Conservation (phyloP, 2,329 filamentous ascomycete species). For the Colletotrichum acutatum region DNA sequence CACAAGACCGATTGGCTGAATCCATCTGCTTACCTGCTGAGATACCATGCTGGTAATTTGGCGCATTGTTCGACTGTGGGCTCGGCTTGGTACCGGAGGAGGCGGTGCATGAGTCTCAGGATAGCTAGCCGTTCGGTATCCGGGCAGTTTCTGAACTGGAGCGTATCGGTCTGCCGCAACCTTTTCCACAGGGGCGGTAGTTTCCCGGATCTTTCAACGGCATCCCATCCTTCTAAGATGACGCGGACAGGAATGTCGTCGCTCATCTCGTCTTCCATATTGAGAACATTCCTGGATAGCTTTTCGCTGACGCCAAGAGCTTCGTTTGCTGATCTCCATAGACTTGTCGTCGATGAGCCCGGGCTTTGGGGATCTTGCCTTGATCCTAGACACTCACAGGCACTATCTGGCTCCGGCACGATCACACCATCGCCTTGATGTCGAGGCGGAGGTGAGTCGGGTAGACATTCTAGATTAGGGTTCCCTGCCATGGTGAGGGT, state of each 20-base stretch:
- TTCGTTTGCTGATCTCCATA: conserved; percentile 40
- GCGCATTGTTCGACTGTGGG: conserved; percentile 36
- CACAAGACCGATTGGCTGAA: neutral
- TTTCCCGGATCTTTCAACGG: conserved; percentile 38
- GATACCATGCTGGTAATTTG: conserved; percentile 40
- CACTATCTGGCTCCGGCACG: conserved; percentile 9
- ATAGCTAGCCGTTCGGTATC: conserved; percentile 39
- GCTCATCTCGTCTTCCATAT: conserved; percentile 36
- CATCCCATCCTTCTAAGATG: conserved; percentile 42
- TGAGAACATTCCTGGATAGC: conserved; percentile 6
- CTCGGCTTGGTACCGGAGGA: conserved; percentile 42
- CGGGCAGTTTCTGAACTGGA: conserved; percentile 38
- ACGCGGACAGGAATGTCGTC: conserved; percentile 42
- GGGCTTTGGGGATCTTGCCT: neutral
- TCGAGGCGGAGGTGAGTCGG: neutral
- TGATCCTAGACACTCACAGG: neutral
- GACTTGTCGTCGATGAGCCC: conserved; percentile 17
- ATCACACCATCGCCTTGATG: conserved; percentile 1
- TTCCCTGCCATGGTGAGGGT: neutral
- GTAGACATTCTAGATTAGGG: neutral
- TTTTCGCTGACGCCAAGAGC: conserved; percentile 31
- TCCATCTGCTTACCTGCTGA: conserved; percentile 37
- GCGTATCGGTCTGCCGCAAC: conserved; percentile 37
- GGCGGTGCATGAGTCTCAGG: conserved; percentile 39
- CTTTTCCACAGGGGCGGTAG: conserved; percentile 42